These are phyloP conservation scores for Lactifluus volemus DNA, from an alignment of 768 basidiomycete species.

Conservation along the genomic window DNA sequence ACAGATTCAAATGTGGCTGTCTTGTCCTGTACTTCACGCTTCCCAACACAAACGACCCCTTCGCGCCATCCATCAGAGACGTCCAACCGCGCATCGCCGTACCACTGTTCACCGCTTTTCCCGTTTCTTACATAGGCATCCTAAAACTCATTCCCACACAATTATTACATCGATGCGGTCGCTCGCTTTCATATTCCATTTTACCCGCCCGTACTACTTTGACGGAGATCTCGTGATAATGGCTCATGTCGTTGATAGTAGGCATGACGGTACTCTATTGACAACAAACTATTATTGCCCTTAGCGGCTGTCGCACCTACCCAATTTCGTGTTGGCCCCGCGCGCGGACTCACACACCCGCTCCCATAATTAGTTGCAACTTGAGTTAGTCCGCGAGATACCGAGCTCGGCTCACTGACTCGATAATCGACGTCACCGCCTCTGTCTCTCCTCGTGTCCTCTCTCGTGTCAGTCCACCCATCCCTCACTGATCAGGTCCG, in stretches of 20 bases:
- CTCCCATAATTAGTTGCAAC: constrained; percentile 11
- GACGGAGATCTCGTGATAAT: constrained; percentile 11
- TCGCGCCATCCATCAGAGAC: constrained; percentile 17
- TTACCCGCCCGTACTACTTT: neutral
- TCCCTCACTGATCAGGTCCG: constrained; percentile 5
- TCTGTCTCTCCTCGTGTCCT: constrained; percentile 10
- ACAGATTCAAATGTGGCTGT: constrained; percentile 16
- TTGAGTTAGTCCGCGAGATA: constrained; percentile 8
- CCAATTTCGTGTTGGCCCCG: constrained; percentile 14
- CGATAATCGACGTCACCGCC: constrained; percentile 19
- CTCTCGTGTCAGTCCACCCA: constrained; percentile 2
- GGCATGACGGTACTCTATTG: neutral
- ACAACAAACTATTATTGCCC: neutral
- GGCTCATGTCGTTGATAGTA: neutral
- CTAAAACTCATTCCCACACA: neutral
- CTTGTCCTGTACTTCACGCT: constrained; percentile 6
- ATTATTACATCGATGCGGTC: constrained; percentile 5
- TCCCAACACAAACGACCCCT: constrained; percentile 10
- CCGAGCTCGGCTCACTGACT: constrained; percentile 10
- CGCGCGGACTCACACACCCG: constrained; percentile 12
- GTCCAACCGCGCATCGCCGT: constrained; percentile 16
- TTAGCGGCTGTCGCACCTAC: constrained; percentile 10
- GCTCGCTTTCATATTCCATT: neutral
- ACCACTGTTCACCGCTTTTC: constrained; percentile 14
- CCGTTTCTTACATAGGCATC: constrained; percentile 7